phyloP scores from a whole-genome alignment of 2,329 filamentous ascomycete genomes.

The Hypoxylon sp. region DNA sequence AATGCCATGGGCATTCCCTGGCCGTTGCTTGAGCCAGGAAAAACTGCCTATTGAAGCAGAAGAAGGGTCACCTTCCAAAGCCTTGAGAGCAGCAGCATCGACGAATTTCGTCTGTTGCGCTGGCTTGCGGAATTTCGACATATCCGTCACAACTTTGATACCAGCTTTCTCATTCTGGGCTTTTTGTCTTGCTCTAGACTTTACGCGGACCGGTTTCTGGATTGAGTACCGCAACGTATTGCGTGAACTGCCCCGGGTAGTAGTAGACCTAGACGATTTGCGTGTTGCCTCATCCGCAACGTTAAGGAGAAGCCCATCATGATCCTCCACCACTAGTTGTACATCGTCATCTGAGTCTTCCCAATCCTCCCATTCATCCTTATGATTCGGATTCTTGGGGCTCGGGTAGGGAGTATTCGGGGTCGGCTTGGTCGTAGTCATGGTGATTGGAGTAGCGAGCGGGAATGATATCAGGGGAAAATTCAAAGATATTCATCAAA shows the following conservation, averaged over 20 bases:
- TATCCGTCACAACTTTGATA: constrained; percentile 79
- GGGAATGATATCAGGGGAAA: not conserved
- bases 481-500: constrained; percentile 9
- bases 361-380: constrained; percentile 56
- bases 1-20: constrained; percentile 40
- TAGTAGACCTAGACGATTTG: constrained; percentile 35
- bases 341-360: constrained; percentile 46
- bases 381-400: constrained; percentile 27
- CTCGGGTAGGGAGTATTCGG: constrained; percentile 45
- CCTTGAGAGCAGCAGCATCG: constrained; percentile 71
- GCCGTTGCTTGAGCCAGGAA: constrained; percentile 67
- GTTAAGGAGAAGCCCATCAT: constrained; percentile 47
- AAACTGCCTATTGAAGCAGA: constrained; percentile 70
- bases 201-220: constrained; percentile 63
- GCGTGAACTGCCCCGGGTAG: constrained; percentile 38
- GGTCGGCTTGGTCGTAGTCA: constrained; percentile 45
- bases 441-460: constrained; percentile 38
- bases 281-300: constrained; percentile 40
- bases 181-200: constrained; percentile 73
- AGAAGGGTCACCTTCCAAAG: constrained; percentile 70
- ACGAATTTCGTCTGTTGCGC: constrained; percentile 65
- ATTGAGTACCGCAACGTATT: constrained; percentile 55
- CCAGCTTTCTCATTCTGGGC: constrained; percentile 72
- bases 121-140: constrained; percentile 67
- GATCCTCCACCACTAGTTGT: constrained; percentile 27